Evolutionary conservation across 1,139 yeast species (phyloP).

Genomic region (Pichia terricola): DNA sequence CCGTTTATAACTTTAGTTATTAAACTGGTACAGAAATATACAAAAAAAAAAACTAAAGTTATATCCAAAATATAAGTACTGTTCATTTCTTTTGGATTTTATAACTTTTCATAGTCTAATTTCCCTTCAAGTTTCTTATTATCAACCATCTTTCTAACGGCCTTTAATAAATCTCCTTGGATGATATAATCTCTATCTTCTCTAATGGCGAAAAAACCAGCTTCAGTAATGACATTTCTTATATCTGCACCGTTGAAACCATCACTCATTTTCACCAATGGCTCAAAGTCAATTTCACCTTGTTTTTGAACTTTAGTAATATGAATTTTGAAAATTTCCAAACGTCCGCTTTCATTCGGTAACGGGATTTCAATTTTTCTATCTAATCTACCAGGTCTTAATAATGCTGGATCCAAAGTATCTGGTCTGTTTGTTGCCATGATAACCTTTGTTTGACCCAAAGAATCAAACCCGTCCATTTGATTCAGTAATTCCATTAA

Average conservation of each 20-base stretch:
- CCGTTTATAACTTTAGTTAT: no score
- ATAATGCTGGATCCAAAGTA: constrained; percentile 95
- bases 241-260: constrained; percentile 99
- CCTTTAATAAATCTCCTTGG: constrained; percentile 94
- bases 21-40: background rate
- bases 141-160: constrained; percentile 95
- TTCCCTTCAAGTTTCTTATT: constrained; percentile 96
- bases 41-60: background rate
- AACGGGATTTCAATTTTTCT: constrained; percentile 93
- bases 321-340: constrained; percentile 93
- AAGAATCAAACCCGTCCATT: constrained; percentile 97
- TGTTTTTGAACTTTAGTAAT: constrained; percentile 76
- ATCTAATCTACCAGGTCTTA: constrained; percentile 97
- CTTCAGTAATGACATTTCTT: constrained; percentile 96
- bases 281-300: constrained; percentile 96
- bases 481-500: constrained; percentile 95
- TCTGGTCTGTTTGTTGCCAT: constrained; percentile 99
- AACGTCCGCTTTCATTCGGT: constrained; percentile 94
- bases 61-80: background rate
- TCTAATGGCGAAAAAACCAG: constrained; percentile 96
- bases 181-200: constrained; percentile 93
- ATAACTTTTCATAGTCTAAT: constrained; percentile 85
- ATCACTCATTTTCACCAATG: constrained; percentile 95
- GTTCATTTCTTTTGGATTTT: constrained; percentile 7
- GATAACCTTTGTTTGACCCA: constrained; percentile 95